Percentiles rank a stretch among this genome's conserved stretches.
These are phyloP conservation scores for Cicer yamashitae DNA, from an alignment of 306 rosid genomes.

Conservation along the genomic window DNA sequence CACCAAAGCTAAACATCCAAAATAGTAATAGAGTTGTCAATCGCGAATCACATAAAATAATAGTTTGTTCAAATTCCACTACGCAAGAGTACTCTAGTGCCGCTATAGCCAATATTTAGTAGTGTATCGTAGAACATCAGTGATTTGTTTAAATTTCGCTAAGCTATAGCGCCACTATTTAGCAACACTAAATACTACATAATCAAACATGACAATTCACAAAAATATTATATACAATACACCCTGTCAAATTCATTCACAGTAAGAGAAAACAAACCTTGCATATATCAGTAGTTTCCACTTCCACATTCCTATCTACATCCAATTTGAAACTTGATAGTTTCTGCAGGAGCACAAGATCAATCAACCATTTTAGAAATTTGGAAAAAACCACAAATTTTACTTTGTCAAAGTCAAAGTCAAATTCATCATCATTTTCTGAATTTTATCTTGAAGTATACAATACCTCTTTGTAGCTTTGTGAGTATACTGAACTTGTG, in stretches of 20 bases:
- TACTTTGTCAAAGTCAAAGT: slow-evolving; percentile 17
- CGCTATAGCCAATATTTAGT: too few species aligned
- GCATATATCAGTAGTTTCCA: slow-evolving; percentile 52
- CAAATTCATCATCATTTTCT: slow-evolving; percentile 2
- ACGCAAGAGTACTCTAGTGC: too few species aligned
- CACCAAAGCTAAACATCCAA: slow-evolving; percentile 17
- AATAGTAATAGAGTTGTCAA: not conserved
- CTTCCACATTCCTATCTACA: not conserved
- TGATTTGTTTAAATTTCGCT: too few species aligned
- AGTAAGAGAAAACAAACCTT: slow-evolving; percentile 58
- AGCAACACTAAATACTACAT: too few species aligned
- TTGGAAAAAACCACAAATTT: slow-evolving; percentile 33
- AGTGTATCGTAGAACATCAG: too few species aligned
- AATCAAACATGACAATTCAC: too few species aligned
- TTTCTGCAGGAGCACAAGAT: slow-evolving; percentile 45
- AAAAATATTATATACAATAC: too few species aligned
- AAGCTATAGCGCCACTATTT: too few species aligned
- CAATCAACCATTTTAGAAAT: not conserved
- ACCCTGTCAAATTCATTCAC: not conserved
- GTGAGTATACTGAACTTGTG: slow-evolving; percentile 45
- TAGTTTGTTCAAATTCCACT: too few species aligned
- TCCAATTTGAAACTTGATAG: slow-evolving; percentile 49
- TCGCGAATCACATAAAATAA: too few species aligned
- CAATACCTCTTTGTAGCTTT: slow-evolving; percentile 64
- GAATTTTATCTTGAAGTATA: not conserved